phyloP scores from a whole-genome alignment of 2,329 filamentous ascomycete species.

The Tolypocladium inflatum region DNA sequence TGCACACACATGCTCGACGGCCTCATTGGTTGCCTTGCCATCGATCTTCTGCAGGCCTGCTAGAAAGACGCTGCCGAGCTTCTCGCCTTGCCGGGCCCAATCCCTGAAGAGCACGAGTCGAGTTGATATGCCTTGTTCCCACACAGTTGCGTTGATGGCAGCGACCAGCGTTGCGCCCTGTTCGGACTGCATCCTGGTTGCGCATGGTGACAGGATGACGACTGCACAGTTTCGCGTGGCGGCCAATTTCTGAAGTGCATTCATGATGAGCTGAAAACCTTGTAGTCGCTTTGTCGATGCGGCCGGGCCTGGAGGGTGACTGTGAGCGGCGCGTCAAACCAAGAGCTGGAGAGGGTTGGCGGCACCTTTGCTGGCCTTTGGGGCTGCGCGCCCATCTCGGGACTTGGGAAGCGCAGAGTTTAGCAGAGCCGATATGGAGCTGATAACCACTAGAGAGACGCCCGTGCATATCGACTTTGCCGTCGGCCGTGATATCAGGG shows the following conservation, averaged over 20 bases:
- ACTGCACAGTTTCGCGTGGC: conserved; percentile 64
- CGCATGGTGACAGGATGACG: conserved; percentile 68
- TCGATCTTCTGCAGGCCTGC: conserved; percentile 57
- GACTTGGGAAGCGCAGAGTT: conserved; percentile 66
- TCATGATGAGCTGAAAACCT: conserved; percentile 54
- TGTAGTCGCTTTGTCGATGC: conserved; percentile 35
- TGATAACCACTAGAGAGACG: conserved; percentile 65
- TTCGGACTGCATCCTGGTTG: conserved; percentile 66
- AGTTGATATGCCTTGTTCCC: conserved; percentile 70
- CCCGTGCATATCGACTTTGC: conserved; percentile 49
- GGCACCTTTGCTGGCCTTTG: conserved; percentile 31
- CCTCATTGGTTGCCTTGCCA: conserved; percentile 34
- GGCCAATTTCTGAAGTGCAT: conserved; percentile 65
- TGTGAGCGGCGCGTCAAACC: conserved; percentile 1
- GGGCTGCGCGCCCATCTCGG: conserved; percentile 25
- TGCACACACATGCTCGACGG: conserved; percentile 34
- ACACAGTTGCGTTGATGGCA: conserved; percentile 63
- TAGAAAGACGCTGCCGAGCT: conserved; percentile 42
- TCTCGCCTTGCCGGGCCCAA: conserved; percentile 46
- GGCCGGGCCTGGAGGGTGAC: conserved; percentile 20
- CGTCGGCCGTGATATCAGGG: conserved; percentile 61
- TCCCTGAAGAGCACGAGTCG: conserved; percentile 73
- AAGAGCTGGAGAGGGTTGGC: neutral
- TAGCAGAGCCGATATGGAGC: conserved; percentile 67
- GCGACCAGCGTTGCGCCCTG: conserved; percentile 62